phyloP scores from a whole-genome alignment of 257 asterid species.

The Solanum rostratum region DNA sequence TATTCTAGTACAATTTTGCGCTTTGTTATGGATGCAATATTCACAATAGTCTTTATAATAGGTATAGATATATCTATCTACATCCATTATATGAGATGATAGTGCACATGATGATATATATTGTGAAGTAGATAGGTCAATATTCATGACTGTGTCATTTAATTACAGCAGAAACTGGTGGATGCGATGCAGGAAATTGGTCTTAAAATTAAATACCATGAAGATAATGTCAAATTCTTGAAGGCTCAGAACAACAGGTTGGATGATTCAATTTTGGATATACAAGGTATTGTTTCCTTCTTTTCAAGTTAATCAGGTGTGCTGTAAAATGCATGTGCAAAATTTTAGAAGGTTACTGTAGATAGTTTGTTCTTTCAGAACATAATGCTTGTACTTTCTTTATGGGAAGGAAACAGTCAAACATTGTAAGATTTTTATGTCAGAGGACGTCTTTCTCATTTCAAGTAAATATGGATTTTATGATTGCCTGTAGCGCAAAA shows the following conservation, averaged over 20 bases:
- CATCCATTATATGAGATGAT: neutral
- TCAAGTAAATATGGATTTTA: too few species aligned
- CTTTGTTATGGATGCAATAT: neutral
- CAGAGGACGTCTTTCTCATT: neutral
- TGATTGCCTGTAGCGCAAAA: too few species aligned
- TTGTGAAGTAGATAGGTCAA: neutral
- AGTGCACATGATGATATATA: neutral
- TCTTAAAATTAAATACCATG: slow-evolving; percentile 50
- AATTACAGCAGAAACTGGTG: slow-evolving; percentile 46
- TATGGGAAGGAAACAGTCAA: neutral
- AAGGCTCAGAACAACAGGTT: slow-evolving; percentile 24
- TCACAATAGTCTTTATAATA: neutral
- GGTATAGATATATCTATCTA: neutral
- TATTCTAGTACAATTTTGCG: neutral
- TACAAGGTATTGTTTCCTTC: slow-evolving; percentile 31
- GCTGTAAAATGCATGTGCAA: neutral
- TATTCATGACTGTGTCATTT: neutral
- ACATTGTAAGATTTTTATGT: neutral
- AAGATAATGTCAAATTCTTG: slow-evolving; percentile 42
- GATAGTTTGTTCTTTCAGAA: neutral
- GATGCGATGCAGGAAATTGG: slow-evolving; percentile 51
- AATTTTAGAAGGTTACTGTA: neutral
- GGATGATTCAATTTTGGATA: slow-evolving; percentile 49
- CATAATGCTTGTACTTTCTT: neutral
- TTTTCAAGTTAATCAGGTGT: neutral